Conservation (phyloP, 192 early-diverging fungal species). For the Umbelopsis sp. region DNA sequence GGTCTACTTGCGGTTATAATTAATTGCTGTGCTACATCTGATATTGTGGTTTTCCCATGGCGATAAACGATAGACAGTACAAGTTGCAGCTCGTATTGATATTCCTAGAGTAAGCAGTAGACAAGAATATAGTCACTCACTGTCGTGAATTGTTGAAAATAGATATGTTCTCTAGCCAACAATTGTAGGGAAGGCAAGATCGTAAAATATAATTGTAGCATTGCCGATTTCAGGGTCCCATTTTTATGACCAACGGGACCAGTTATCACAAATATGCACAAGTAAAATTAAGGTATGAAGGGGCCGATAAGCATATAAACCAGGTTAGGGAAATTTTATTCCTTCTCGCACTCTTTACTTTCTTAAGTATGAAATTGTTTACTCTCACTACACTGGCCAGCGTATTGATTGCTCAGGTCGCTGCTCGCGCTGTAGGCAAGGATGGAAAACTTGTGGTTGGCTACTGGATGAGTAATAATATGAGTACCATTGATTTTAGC, state of each 20-base stretch:
- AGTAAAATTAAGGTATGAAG: background rate
- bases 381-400: background rate
- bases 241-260: background rate
- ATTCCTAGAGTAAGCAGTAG: background rate
- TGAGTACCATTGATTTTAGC: conserved; percentile 6
- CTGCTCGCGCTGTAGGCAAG: conserved; percentile 16
- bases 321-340: background rate
- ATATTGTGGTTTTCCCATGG: no score
- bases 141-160: no score
- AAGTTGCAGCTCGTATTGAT: no score
- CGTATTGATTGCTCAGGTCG: background rate
- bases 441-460: conserved; percentile 22
- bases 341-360: background rate
- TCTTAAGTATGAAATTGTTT: background rate
- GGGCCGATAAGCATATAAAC: background rate
- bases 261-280: background rate
- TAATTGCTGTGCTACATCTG: no score
- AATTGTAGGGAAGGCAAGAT: background rate
- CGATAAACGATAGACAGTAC: no score
- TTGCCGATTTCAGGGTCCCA: background rate
- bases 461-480: conserved; percentile 5
- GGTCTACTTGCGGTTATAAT: no score
- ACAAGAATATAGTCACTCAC: background rate
- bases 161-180: background rate
- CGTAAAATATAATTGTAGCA: background rate